Conservation (phyloP, 192 early-diverging fungal genomes). For the Allomyces javanicus region DNA sequence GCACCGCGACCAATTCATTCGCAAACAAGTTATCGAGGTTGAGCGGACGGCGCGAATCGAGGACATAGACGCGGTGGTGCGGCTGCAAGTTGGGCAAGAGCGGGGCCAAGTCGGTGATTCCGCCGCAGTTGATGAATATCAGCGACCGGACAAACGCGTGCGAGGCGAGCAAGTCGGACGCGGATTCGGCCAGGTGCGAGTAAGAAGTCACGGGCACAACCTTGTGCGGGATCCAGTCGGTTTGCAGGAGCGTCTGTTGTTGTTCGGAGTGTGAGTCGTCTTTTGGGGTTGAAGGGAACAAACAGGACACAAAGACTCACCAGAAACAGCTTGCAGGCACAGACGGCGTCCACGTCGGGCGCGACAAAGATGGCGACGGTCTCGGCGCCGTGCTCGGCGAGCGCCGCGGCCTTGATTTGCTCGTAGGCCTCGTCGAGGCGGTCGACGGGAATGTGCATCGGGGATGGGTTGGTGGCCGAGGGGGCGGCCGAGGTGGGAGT, state of each 20-base stretch:
- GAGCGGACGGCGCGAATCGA: not conserved
- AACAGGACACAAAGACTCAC: not conserved
- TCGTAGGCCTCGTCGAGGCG: not conserved
- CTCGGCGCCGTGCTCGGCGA: not conserved
- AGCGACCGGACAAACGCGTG: not conserved
- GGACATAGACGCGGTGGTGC: not conserved
- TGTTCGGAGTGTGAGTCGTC: not conserved
- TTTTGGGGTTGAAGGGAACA: not conserved
- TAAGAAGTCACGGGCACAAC: not conserved
- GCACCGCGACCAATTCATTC: not conserved
- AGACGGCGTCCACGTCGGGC: not conserved
- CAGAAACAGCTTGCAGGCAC: not conserved
- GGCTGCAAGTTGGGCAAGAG: not conserved
- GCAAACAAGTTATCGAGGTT: not conserved
- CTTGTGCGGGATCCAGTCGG: not conserved
- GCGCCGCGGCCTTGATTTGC: not conserved
- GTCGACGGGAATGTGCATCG: not conserved
- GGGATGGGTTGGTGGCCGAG: too few relatives aligned
- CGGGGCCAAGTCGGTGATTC: not conserved
- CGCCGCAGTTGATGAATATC: not conserved
- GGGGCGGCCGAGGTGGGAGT: too few relatives aligned
- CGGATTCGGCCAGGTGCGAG: not conserved
- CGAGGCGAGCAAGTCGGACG: not conserved
- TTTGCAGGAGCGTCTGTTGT: not conserved
- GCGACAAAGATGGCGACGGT: not conserved